A percentile compares a stretch with the other conserved stretches of the same genome.
phyloP scores from a whole-genome alignment of 306 rosid species.

The Prunus fruticosa region DNA sequence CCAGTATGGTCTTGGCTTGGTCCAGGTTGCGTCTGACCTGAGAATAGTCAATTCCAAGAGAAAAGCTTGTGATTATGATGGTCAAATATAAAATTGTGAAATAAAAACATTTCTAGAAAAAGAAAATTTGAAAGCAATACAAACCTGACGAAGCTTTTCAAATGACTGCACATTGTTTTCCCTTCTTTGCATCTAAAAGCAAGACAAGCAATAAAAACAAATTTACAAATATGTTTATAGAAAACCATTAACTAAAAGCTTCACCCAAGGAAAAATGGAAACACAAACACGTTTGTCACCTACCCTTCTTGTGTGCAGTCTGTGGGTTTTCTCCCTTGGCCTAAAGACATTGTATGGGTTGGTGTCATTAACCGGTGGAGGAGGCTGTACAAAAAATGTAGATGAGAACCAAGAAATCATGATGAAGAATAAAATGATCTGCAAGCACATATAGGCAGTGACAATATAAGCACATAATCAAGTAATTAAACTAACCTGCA shows the following conservation, averaged over 20 bases:
- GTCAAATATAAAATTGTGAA: neutral
- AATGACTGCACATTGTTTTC: conserved; percentile 97
- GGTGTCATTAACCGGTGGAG: conserved; percentile 97
- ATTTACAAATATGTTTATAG: neutral
- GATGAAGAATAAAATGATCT: neutral
- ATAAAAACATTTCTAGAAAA: neutral
- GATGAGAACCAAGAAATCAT: conserved; percentile 14
- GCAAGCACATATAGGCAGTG: neutral
- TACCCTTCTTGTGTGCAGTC: conserved; percentile 98
- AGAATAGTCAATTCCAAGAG: conserved; percentile 15
- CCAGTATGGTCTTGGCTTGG: conserved; percentile 90
- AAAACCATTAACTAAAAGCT: conserved; percentile 8
- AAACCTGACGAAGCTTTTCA: conserved; percentile 99
- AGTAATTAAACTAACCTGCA: conserved; percentile 41
- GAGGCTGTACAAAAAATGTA: conserved; percentile 63
- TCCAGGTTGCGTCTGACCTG: conserved; percentile 98
- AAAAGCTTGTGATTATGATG: conserved; percentile 3
- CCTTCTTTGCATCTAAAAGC: conserved; percentile 88
- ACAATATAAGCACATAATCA: neutral
- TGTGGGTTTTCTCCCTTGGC: conserved; percentile 98
- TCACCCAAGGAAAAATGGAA: conserved; percentile 20
- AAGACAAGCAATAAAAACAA: conserved; percentile 9
- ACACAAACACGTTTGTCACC: conserved; percentile 27
- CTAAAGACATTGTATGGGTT: conserved; percentile 98
- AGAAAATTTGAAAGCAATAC: neutral